Evolutionary conservation across 2,329 filamentous ascomycete species (phyloP), one percentile per base, ranked within the genome.

Genomic region (Exophiala viscosa): DNA sequence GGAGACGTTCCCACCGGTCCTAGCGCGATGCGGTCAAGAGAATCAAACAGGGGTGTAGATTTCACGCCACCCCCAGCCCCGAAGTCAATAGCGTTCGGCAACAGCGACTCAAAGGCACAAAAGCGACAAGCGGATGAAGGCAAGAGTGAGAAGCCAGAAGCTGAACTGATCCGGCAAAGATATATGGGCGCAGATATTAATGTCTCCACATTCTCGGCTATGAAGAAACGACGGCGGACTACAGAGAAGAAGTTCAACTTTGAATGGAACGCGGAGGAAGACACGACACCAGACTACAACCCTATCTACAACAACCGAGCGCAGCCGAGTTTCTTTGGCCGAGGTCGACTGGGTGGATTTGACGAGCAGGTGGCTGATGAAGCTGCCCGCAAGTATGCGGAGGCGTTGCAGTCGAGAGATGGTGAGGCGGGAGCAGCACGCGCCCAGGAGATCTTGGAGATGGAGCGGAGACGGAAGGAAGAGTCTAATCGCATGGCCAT

Each of bases 161-260:
- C 86, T 8, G 82, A 85, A 23, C 74, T 93, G 53, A 83, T 89
- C 56, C 81, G 88, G 54, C 84, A 89, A 62, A 80, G 90, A 57
- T 99, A 99, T 66, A 91, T 97, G 80, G 93, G 93, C 2, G 87
- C 89, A 1, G 89, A 96, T 59, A 83, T 88, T 47, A 95, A 93
- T 60, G 82, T 86, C 59, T 91, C 87, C 3, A 95, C 82, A 34
- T 96, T 97, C 66, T 95, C 90, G 0, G 91, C 91, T 1, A 89
- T 93, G 75, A 99, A 97, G 80, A 97, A 97, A 76, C 82, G 92
- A 51, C 87, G 88, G 74, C 81, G 92, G 57, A 95, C 90, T 1
- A 93, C 89, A 1, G 92, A 96, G 66, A 90, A 91, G 72, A 97
- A 99, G 69, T 99, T 99, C 76, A 99, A 96, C 65, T 99, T 99